phyloP scores from a whole-genome alignment of 2,329 filamentous ascomycete species.

The Trichoderma asperellum region DNA sequence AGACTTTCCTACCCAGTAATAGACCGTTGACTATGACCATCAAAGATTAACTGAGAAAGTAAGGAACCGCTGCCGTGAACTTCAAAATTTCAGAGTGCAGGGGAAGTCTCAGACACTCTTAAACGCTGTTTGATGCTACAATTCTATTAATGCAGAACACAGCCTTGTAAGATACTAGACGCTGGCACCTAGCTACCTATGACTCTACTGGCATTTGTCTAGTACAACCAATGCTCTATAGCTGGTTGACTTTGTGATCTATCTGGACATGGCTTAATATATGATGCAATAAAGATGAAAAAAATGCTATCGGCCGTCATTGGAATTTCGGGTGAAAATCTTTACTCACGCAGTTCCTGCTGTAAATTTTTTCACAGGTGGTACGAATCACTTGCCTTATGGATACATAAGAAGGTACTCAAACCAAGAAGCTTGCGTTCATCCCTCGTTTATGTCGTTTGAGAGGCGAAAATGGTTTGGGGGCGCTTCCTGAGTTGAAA shows the following conservation, averaged over 20 bases:
- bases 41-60: neutral
- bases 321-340: neutral
- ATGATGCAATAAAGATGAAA: neutral
- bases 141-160: neutral
- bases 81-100: neutral
- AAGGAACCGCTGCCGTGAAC: neutral
- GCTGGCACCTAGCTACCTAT: neutral
- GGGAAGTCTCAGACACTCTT: neutral
- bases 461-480: constrained; percentile 68
- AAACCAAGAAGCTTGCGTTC: constrained; percentile 58
- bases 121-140: neutral
- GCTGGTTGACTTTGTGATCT: neutral
- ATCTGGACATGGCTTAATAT: neutral
- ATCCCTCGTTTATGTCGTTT: constrained; percentile 70
- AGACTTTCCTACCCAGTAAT: neutral
- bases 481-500: constrained; percentile 53
- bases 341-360: neutral
- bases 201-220: neutral
- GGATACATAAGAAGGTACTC: neutral
- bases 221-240: neutral
- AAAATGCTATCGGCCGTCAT: neutral
- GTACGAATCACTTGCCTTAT: neutral
- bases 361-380: neutral
- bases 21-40: neutral
- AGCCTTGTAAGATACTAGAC: neutral